These are phyloP conservation scores for Paramecium caudatum DNA, from an alignment of 73 alveolate species.

Conservation along the genomic window DNA sequence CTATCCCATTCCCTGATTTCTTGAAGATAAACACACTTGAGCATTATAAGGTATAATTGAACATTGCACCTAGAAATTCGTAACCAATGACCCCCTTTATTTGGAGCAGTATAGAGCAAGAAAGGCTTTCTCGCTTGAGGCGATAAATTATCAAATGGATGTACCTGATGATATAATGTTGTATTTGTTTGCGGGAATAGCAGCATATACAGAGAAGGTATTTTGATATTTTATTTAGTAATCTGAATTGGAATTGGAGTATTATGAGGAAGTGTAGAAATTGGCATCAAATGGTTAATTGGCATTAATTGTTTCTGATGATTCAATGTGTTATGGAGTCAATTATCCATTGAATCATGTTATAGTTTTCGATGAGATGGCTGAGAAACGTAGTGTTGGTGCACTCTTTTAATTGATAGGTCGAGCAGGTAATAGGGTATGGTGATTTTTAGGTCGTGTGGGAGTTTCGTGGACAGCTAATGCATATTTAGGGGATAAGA, in stretches of 20 bases:
- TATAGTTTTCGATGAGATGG: constrained; percentile 40
- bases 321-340: constrained; percentile 71
- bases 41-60: constrained; percentile 10
- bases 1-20: constrained; percentile 33
- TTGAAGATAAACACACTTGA: constrained; percentile 58
- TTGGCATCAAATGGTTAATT: constrained; percentile 63
- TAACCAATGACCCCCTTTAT: constrained; percentile 23
- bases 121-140: constrained; percentile 62
- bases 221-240: neutral
- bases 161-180: constrained; percentile 66
- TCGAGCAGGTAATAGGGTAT: constrained; percentile 41
- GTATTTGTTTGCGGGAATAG: constrained; percentile 59
- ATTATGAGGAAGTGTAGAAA: constrained; percentile 57
- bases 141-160: constrained; percentile 2
- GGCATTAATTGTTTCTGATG: constrained; percentile 66
- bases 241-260: constrained; percentile 25
- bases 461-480: constrained; percentile 72
- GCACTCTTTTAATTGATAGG: constrained; percentile 63
- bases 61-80: constrained; percentile 12
- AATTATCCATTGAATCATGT: constrained; percentile 68
- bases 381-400: constrained; percentile 27
- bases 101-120: constrained; percentile 54
- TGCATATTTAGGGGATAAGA: constrained; percentile 49
- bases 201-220: constrained; percentile 69
- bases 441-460: constrained; percentile 37